Conservation (phyloP, 257 asterid species). For the Solanum bukasovii region DNA sequence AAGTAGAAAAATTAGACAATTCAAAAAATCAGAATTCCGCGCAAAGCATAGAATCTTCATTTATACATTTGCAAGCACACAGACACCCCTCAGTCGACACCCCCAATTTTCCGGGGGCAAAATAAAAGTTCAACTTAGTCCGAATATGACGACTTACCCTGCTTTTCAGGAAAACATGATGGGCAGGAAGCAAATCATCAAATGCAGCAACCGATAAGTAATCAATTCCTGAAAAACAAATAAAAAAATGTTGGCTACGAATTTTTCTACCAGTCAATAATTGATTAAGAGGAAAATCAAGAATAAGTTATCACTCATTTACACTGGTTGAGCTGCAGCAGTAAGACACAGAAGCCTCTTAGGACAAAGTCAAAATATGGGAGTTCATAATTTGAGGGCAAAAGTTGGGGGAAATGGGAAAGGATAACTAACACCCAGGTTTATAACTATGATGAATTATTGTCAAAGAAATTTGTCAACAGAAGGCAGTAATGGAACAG, state of each 20-base stretch:
- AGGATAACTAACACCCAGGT: neutral
- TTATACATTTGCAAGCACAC: neutral
- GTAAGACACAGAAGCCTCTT: neutral
- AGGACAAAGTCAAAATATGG: neutral
- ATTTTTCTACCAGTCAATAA: neutral
- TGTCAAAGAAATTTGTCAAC: neutral
- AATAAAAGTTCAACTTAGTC: neutral
- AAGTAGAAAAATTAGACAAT: neutral
- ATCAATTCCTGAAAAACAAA: slow-evolving; percentile 54
- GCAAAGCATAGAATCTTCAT: neutral
- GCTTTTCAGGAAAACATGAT: slow-evolving; percentile 70
- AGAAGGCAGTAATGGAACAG: neutral
- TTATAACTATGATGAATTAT: neutral
- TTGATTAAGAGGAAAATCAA: neutral
- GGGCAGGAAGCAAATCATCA: slow-evolving; percentile 64
- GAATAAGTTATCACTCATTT: neutral
- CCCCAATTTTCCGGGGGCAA: neutral
- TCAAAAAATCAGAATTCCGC: neutral
- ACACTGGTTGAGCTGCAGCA: neutral
- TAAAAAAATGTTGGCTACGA: neutral
- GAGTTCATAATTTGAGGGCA: neutral
- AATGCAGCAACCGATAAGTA: slow-evolving; percentile 96
- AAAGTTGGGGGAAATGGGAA: neutral
- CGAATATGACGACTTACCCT: slow-evolving; percentile 39
- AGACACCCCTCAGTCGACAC: neutral